Base-by-base conservation (phyloP, 768 basidiomycete genomes). In the Lactarius akahatsu region DNA sequence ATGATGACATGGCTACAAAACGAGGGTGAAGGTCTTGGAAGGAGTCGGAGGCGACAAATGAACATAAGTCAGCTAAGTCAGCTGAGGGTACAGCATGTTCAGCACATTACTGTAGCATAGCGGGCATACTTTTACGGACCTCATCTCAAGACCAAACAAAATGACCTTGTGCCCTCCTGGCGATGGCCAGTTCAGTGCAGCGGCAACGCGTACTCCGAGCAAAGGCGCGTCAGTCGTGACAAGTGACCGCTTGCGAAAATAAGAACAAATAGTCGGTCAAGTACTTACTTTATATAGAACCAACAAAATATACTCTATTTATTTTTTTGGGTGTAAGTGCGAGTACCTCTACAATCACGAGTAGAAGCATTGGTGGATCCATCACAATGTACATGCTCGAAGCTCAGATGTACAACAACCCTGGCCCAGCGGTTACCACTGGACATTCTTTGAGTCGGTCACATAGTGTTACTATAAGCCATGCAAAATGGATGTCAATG, bases 61-160 rank as follows among this genome's bases (percentile, higher is more conserved):
- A 82, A 87, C 87, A 89, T 89, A 86, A 84, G 86, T 89, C 81
- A 89, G 78, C 87, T 50, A 50, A 11, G 47, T 40, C 38, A n/a
- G 47, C 47, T 85, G 69, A 20, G 16, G 15, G 10, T 40, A 57
- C n/a, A 70, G 57, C 34, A 72, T 64, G 64, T 72, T 71, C 58
- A 69, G 67, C 13, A 62, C 30, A 41, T 57, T 36, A 10, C 34
- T 10, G 10, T 36, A 34, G 18, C 28, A 64, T 55, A 62, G 61
- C 52, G 66, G 32, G 36, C 55, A 66, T 38, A 30, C 36, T 47
- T 41, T 23, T 36, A 74, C 83, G 69, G 72, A 85, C 87, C 82
- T 78, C 86, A 88, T 88, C 73, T 82, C 80, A 77, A 77, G 71
- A 71, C 64, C 58, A 43, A 63, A 16, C 26, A 18, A 63, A 59